Conservation (phyloP, 2,329 filamentous ascomycete species). For the Penicillium sp. region DNA sequence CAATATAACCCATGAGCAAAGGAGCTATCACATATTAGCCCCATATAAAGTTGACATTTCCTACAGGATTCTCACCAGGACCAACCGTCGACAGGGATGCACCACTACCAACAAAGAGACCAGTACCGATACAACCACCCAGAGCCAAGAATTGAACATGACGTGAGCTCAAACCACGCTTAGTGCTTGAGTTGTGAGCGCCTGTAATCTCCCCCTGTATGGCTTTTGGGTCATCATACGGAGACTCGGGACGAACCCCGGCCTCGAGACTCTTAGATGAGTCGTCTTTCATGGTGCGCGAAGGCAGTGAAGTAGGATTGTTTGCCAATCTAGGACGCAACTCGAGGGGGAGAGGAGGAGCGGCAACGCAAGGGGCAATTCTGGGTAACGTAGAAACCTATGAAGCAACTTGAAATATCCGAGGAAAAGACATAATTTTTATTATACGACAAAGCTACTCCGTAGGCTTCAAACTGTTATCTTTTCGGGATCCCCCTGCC, state of each 20-base stretch:
- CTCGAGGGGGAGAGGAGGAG: background rate
- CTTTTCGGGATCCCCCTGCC: background rate
- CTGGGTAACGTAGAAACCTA: background rate
- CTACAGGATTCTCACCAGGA: conserved; percentile 30
- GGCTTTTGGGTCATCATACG: conserved; percentile 13
- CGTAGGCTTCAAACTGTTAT: background rate
- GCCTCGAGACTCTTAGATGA: conserved; percentile 10
- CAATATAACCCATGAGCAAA: conserved; percentile 40
- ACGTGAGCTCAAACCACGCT: conserved; percentile 29
- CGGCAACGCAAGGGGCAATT: background rate
- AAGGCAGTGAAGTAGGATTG: background rate
- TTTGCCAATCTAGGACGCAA: background rate
- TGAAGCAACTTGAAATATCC: background rate
- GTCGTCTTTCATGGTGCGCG: conserved; percentile 7
- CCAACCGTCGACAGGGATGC: conserved; percentile 50
- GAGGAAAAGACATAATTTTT: background rate
- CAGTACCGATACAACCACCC: conserved; percentile 49
- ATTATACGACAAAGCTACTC: background rate
- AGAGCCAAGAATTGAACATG: conserved; percentile 34
- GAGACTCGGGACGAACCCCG: background rate
- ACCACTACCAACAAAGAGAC: conserved; percentile 55
- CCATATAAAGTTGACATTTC: background rate
- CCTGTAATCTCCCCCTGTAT: conserved; percentile 9
- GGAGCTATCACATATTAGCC: conserved; percentile 24
- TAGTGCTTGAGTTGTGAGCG: conserved; percentile 7